phyloP scores from a whole-genome alignment of 192 early-diverging fungal genomes.

The Paraglomus occultum region DNA sequence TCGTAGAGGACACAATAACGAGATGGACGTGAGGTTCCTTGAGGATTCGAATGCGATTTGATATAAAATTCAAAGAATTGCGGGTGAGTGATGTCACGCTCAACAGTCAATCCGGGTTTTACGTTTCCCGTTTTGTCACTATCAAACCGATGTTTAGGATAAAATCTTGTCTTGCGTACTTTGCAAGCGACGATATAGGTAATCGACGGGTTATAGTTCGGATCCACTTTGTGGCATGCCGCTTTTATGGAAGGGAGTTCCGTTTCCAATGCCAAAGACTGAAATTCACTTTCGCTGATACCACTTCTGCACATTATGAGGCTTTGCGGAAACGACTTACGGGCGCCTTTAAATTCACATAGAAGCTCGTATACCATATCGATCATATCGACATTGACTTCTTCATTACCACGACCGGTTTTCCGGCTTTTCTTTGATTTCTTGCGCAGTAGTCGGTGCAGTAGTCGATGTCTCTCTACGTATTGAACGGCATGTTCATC shows the following conservation, averaged over 20 bases:
- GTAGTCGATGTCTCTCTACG: conserved; percentile 41
- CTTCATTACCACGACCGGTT: conserved; percentile 60
- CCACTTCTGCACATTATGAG: conserved; percentile 79
- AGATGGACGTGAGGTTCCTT: conserved; percentile 89
- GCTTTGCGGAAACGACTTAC: conserved; percentile 59
- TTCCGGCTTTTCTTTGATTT: conserved; percentile 59
- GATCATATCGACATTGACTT: conserved; percentile 67
- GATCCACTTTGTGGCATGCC: conserved; percentile 59
- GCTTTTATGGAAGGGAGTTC: conserved; percentile 68
- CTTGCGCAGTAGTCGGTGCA: conserved; percentile 29
- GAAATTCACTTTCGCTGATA: conserved; percentile 60
- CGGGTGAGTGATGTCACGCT: conserved; percentile 66
- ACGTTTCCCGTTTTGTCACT: conserved; percentile 80
- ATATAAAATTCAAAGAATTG: conserved; percentile 74
- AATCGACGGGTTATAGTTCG: conserved; percentile 68
- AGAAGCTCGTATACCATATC: conserved; percentile 66
- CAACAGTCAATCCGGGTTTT: conserved; percentile 72
- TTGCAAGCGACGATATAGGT: conserved; percentile 81
- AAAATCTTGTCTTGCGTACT: conserved; percentile 80
- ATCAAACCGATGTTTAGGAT: conserved; percentile 55
- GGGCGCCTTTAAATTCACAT: conserved; percentile 59
- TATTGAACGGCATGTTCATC: conserved; percentile 62
- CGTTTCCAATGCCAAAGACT: conserved; percentile 58
- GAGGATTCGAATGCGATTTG: conserved; percentile 87
- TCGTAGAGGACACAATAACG: conserved; percentile 91